phyloP scores from a whole-genome alignment of 2,329 filamentous ascomycete genomes.

The Macrophomina pseudophaseolina region DNA sequence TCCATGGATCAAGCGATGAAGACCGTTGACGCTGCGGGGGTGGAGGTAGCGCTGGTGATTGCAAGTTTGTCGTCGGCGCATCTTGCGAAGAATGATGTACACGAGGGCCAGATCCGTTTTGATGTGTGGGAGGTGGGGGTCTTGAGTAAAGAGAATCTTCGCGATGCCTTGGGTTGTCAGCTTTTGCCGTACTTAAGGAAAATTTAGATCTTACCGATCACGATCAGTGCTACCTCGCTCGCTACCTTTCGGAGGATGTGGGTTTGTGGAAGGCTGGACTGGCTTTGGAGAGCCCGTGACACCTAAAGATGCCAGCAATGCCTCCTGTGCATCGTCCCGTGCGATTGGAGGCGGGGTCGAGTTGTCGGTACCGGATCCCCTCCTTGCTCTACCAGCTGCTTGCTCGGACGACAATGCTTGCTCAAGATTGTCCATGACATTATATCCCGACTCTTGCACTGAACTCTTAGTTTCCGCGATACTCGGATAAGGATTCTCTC shows the following conservation, averaged over 20 bases:
- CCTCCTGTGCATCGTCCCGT: slow-evolving; percentile 40
- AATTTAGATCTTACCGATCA: neutral
- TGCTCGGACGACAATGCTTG: slow-evolving; percentile 40
- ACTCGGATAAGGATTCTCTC: slow-evolving; percentile 34
- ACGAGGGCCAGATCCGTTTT: slow-evolving; percentile 4
- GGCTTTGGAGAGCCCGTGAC: slow-evolving; percentile 46
- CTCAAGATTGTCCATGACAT: slow-evolving; percentile 47
- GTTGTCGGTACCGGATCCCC: slow-evolving; percentile 8
- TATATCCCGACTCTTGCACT: slow-evolving; percentile 41
- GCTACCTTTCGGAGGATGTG: neutral
- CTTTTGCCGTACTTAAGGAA: neutral
- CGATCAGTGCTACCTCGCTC: neutral
- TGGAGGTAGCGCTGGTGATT: slow-evolving; percentile 30
- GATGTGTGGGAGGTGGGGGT: neutral
- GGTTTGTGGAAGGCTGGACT: slow-evolving; percentile 7
- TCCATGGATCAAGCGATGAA: slow-evolving; percentile 32
- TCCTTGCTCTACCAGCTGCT: slow-evolving; percentile 20
- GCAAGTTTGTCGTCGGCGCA: neutral
- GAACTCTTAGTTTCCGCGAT: slow-evolving; percentile 29
- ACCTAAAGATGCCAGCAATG: slow-evolving; percentile 42
- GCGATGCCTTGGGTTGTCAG: neutral
- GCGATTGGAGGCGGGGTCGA: slow-evolving; percentile 8
- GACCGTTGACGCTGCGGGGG: slow-evolving; percentile 31
- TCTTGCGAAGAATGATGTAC: neutral
- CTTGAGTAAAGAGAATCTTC: slow-evolving; percentile 1